Conservation (phyloP, 2,329 filamentous ascomycete genomes). For the Pyrenophora tritici-repentis region DNA sequence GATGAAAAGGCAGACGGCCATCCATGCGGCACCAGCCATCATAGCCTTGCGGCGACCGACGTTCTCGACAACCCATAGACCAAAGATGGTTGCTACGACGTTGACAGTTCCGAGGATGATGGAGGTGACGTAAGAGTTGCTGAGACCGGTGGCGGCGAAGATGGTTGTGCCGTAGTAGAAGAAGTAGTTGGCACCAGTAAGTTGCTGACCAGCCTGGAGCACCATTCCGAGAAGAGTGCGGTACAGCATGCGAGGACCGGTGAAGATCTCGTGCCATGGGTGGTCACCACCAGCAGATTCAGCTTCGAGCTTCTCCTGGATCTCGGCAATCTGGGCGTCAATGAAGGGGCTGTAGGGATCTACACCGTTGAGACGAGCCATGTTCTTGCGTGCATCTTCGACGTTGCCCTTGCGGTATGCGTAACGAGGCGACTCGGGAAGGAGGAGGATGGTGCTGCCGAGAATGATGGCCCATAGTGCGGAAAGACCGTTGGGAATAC, state of each 20-base stretch:
- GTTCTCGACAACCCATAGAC: slow-evolving; percentile 54
- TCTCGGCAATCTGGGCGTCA: slow-evolving; percentile 59
- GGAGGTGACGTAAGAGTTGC: slow-evolving; percentile 53
- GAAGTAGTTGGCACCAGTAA: slow-evolving; percentile 65
- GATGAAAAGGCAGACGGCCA: slow-evolving; percentile 63
- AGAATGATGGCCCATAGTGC: slow-evolving; percentile 62
- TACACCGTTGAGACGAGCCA: slow-evolving; percentile 61
- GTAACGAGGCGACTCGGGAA: slow-evolving; percentile 63
- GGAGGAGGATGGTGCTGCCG: slow-evolving; percentile 58
- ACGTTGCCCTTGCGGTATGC: slow-evolving; percentile 60
- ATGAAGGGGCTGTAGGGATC: slow-evolving; percentile 60
- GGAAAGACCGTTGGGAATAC: slow-evolving; percentile 65
- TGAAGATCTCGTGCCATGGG: slow-evolving; percentile 63
- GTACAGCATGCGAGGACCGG: slow-evolving; percentile 69
- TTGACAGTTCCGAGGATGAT: slow-evolving; percentile 58
- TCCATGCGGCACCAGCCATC: slow-evolving; percentile 54
- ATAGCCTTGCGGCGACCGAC: slow-evolving; percentile 54
- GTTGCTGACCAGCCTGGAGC: slow-evolving; percentile 69
- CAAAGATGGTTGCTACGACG: slow-evolving; percentile 53
- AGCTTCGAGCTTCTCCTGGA: slow-evolving; percentile 60
- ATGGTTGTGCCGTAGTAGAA: slow-evolving; percentile 55
- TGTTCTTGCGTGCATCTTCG: slow-evolving; percentile 57
- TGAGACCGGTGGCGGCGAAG: slow-evolving; percentile 49
- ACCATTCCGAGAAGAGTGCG: slow-evolving; percentile 66
- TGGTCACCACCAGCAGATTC: slow-evolving; percentile 51